A percentile compares a stretch with the other conserved stretches of the same genome.
phyloP scores from a whole-genome alignment of 2,329 filamentous ascomycete species.

The Venturia aucupariae region DNA sequence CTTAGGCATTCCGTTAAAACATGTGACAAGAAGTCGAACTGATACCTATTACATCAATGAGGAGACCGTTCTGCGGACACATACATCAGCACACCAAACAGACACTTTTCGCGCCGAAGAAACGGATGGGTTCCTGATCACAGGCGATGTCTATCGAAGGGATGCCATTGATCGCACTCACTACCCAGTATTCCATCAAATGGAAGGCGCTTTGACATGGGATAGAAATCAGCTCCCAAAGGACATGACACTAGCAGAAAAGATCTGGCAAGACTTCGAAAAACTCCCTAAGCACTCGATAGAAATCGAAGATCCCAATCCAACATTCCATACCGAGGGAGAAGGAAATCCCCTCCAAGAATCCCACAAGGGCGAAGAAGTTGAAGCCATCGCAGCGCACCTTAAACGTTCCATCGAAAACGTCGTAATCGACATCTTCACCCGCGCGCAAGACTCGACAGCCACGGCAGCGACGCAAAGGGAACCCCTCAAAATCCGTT shows the following conservation, averaged over 20 bases:
- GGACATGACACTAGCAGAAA: conserved; percentile 48
- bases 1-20: conserved; percentile 80
- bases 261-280: conserved; percentile 62
- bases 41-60: conserved; percentile 96
- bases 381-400: conserved; percentile 72
- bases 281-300: conserved; percentile 64
- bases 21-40: conserved; percentile 75
- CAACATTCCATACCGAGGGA: conserved; percentile 58
- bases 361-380: conserved; percentile 66
- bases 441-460: conserved; percentile 41
- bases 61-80: conserved; percentile 75
- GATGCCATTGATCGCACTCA: conserved; percentile 93
- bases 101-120: conserved; percentile 66
- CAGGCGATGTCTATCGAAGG: conserved; percentile 87
- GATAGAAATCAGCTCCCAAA: conserved; percentile 53
- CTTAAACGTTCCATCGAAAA: conserved; percentile 82
- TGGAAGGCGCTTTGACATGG: conserved; percentile 93
- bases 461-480: conserved; percentile 26
- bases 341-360: conserved; percentile 66
- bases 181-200: conserved; percentile 97
- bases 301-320: conserved; percentile 74
- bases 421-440: conserved; percentile 82
- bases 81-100: conserved; percentile 89
- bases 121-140: conserved; percentile 76
- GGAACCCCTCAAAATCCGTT: conserved; percentile 76